phyloP scores from a whole-genome alignment of 129 eudicot genomes.

The Scalesia atractyloides region DNA sequence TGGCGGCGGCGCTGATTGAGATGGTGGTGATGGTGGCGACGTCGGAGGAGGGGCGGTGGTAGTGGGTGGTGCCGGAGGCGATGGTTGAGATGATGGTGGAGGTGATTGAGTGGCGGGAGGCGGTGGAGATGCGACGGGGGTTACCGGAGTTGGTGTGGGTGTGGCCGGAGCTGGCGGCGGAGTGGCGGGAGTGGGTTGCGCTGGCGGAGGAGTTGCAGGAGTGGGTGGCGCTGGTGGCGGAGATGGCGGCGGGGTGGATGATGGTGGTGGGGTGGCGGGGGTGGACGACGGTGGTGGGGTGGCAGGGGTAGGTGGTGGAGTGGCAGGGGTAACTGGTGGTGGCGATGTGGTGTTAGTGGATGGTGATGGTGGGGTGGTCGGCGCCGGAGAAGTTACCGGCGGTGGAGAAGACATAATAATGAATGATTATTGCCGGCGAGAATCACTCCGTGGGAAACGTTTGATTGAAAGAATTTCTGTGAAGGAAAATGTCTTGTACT shows the following conservation, averaged over 20 bases:
- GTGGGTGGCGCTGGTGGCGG: conserved; percentile 27
- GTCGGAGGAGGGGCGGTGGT: conserved; percentile 28
- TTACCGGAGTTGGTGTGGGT: conserved; percentile 22
- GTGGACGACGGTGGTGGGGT: background rate
- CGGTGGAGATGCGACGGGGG: conserved; percentile 27
- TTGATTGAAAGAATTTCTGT: conserved; percentile 15
- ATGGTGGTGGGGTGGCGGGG: background rate
- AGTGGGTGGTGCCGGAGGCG: conserved; percentile 27
- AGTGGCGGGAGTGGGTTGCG: conserved; percentile 12
- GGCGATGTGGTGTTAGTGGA: no score
- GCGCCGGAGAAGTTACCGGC: conserved; percentile 33
- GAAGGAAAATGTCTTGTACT: background rate
- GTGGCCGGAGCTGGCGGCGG: conserved; percentile 23
- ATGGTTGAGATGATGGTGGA: conserved; percentile 6
- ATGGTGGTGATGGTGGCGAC: conserved; percentile 11
- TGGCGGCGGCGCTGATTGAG: conserved; percentile 19
- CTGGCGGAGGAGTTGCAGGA: conserved; percentile 30
- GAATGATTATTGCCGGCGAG: conserved; percentile 16
- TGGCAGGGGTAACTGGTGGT: no score
- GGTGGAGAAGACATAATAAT: conserved; percentile 35
- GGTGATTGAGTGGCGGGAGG: conserved; percentile 21
- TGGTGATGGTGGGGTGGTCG: conserved; percentile 26
- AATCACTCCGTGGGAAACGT: conserved; percentile 22
- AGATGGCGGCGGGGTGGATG: conserved; percentile 20
- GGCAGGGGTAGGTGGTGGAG: conserved; percentile 14